phyloP scores from a whole-genome alignment of 2,329 filamentous ascomycete species.

The Sporothrix mexicana region DNA sequence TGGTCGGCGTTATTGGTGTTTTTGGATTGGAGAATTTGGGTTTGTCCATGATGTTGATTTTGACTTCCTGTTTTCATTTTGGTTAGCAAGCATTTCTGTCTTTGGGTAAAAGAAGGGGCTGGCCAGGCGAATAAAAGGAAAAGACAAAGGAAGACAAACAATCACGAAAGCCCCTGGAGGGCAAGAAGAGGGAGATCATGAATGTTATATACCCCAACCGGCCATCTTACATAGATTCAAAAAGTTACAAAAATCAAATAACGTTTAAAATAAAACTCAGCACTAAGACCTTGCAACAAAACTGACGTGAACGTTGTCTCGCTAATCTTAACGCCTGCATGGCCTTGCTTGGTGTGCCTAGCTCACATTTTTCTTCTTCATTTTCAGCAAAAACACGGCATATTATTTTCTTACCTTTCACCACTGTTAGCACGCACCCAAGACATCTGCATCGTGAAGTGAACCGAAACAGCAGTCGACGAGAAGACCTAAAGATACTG shows the following conservation, averaged over 20 bases:
- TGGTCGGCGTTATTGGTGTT: constrained; percentile 17
- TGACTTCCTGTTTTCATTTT: neutral
- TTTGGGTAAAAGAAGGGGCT: neutral
- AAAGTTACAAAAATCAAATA: neutral
- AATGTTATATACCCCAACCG: constrained; percentile 18
- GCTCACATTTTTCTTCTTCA: too few species aligned
- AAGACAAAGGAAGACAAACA: neutral
- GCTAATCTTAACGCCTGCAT: neutral
- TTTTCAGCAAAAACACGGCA: too few species aligned
- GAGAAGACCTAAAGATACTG: neutral
- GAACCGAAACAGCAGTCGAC: neutral
- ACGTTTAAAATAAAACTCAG: neutral
- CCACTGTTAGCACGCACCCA: neutral
- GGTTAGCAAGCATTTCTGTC: neutral
- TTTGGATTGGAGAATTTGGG: neutral
- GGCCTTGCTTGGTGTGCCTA: neutral
- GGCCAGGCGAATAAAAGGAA: neutral
- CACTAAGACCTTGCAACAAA: neutral
- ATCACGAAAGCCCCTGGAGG: neutral
- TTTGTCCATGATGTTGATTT: neutral
- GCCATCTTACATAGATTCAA: neutral
- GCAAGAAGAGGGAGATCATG: neutral
- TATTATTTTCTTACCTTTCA: neutral
- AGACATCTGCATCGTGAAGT: constrained; percentile 1
- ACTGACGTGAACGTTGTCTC: neutral